These are phyloP conservation scores for Verticillium nubilum DNA, from an alignment of 2,329 filamentous ascomycete species.

Conservation along the genomic window DNA sequence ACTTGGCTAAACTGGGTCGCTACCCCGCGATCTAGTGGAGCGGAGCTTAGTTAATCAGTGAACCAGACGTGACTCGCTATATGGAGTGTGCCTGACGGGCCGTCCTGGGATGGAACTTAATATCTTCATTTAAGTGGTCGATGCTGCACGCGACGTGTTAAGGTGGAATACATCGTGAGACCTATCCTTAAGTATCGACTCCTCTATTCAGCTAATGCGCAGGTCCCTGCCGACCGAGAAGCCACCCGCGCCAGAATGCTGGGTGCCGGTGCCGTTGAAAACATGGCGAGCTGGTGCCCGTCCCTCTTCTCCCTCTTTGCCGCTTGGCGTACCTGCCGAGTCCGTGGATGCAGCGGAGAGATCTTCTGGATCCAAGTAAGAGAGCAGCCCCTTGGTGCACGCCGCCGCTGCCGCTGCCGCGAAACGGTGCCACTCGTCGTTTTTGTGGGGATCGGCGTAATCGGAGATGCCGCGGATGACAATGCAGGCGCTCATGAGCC, in stretches of 20 bases:
- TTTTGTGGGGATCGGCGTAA: slow-evolving; percentile 31
- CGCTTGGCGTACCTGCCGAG: neutral
- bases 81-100: too few relatives aligned
- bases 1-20: too few relatives aligned
- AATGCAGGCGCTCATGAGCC: slow-evolving; percentile 20
- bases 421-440: slow-evolving; percentile 27
- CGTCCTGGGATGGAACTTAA: too few relatives aligned
- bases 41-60: too few relatives aligned
- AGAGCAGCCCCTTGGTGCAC: slow-evolving; percentile 2
- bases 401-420: slow-evolving; percentile 23
- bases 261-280: neutral
- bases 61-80: too few relatives aligned
- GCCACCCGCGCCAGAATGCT: neutral
- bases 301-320: neutral
- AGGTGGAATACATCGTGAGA: too few relatives aligned
- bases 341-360: neutral
- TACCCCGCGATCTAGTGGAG: too few relatives aligned
- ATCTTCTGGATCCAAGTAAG: neutral
- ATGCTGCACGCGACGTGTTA: too few relatives aligned
- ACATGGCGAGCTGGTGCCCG: neutral
- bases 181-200: too few relatives aligned
- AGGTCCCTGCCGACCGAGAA: neutral
- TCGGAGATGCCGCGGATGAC: slow-evolving; percentile 30
- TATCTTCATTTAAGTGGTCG: too few relatives aligned
- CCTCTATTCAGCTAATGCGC: neutral